Evolutionary conservation across 2,329 filamentous ascomycete species (phyloP), one percentile per base, ranked within the genome.

Genomic region (Fusarium succisae): DNA sequence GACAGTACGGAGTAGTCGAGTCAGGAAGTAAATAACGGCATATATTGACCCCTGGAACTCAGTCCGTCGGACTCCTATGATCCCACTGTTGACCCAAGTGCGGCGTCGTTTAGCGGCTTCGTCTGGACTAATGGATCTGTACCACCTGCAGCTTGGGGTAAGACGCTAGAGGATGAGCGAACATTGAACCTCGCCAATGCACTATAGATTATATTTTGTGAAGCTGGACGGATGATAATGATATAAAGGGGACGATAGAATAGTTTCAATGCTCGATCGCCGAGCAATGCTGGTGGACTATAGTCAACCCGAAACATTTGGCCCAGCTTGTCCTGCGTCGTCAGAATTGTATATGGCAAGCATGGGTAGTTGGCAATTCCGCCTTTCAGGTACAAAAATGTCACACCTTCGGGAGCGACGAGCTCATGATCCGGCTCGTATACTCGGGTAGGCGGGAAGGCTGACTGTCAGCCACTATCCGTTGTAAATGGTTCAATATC

Each of bases 101-200:
- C 47, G 30, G 57, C 47, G 37, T 48, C 28, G n/a, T 55, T 32
- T 44, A 45, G 57, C 20, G 38, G 39, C 55, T 66, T 69, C 45
- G 59, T 53, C 70, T 69, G 64, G 58, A 35, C 59, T 68, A 65
- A 70, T 44, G 61, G 62, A 50, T 35, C 62, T 58, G 53, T 73
- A 64, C 63, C 54, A 71, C 69, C 72, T 76, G 57, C 60, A 71
- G 64, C 68, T 69, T 74, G 60, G 66, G 72, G 67, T 65, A 76
- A 75, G 67, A 72, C 68, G 66, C 74, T 69, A 76, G 75, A 76
- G 76, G 69, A 72, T 66, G 53, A 57, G 47, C 62, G 55, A 74
- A 69, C 66, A 63, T 62, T 51, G 37, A 50, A 50, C 28, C 37
- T 24, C 38, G 55, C 51, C 51, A 67, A 63, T 73, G 56, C 68